Base-by-base conservation (phyloP, 1,139 yeast species). In the Saccharomyces hybrid region DNA sequence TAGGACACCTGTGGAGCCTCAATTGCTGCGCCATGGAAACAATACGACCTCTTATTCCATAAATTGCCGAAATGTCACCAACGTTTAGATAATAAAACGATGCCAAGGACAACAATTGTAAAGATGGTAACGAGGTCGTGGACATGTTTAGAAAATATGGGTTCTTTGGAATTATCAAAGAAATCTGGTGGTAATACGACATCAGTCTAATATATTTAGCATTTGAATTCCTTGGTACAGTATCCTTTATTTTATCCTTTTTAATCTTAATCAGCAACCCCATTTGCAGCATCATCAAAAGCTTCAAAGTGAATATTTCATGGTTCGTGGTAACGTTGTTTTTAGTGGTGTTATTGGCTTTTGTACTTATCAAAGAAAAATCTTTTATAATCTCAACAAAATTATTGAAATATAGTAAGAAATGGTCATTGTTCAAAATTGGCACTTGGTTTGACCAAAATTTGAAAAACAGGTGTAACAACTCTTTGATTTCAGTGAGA, bases 11-110 rank as follows among this genome's bases (percentile, higher is more conserved):
- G 67, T 89, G 96, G 52, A 90, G 75, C 62, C 97, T 81, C 54
- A 90, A 73, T 62, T 90, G 95, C 64, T 88, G 96, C 2, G 93
- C 86, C 91, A 88, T 86, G 27, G 90, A 83, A 5, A 86, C 82
- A 6, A 86, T 84, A 62, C 85, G 75, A 48, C 93, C 91, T 58
- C 96, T 76, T 48, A 86, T 75, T 56, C 84, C 86, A 72, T 88
- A 89, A 57, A 90, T 79, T 1, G 89, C 83, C 13, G 83, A 78
- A 46, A 83, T 79, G 68, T 87, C 90, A 14, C 96, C 95, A 7
- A 81, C 80, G 44, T 84, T 85, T 48, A 87, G 72, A 62, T 88
- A 84, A 66, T 88, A 88, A 57, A 86, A 81, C 46, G 86, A 73
- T 1, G 93, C 83, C 57, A 90, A 74, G 0, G 88, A 72, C 46